Percentiles rank a stretch among this genome's conserved stretches.
These are phyloP conservation scores for Mucor sp. DNA, from an alignment of 371 early-diverging fungal species.

Conservation along the genomic window DNA sequence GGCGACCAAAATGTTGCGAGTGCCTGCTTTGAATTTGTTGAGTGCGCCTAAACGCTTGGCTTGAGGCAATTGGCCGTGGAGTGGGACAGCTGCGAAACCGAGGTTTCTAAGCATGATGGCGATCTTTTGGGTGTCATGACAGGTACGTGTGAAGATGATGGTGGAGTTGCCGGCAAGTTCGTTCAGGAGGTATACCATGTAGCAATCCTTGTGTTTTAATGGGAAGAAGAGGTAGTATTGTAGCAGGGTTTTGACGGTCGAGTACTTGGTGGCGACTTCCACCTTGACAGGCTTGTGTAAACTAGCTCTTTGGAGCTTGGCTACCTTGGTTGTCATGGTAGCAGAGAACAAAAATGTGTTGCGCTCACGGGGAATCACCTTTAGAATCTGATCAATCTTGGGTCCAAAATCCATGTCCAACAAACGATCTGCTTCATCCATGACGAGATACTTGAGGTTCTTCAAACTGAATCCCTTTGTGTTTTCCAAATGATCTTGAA, in stretches of 20 bases:
- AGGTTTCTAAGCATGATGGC: conserved; percentile 86
- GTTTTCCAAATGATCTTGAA: conserved; percentile 97
- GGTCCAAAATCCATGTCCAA: conserved; percentile 97
- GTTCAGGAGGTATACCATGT: conserved; percentile 90
- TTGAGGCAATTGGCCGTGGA: conserved; percentile 95
- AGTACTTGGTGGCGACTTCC: conserved; percentile 90
- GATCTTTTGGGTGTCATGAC: conserved; percentile 83
- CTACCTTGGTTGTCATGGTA: conserved; percentile 96
- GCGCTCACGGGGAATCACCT: conserved; percentile 91
- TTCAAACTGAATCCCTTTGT: conserved; percentile 95
- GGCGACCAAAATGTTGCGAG: conserved; percentile 87
- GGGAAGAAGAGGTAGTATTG: conserved; percentile 98
- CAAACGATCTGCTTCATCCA: conserved; percentile 99
- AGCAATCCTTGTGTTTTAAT: conserved; percentile 93
- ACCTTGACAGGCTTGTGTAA: conserved; percentile 91
- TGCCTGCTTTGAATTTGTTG: conserved; percentile 90
- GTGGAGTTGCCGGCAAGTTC: conserved; percentile 90
- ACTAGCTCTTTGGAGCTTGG: conserved; percentile 93
- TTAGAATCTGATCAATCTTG: conserved; percentile 93
- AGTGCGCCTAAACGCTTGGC: conserved; percentile 89
- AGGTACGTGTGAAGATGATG: conserved; percentile 92
- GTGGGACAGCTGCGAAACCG: conserved; percentile 90
- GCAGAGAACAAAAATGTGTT: conserved; percentile 96
- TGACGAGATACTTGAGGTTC: conserved; percentile 87
- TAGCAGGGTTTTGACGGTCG: conserved; percentile 87